Evolutionary conservation across 306 rosid genomes (phyloP).

Genomic region (Vachellia collinsii): DNA sequence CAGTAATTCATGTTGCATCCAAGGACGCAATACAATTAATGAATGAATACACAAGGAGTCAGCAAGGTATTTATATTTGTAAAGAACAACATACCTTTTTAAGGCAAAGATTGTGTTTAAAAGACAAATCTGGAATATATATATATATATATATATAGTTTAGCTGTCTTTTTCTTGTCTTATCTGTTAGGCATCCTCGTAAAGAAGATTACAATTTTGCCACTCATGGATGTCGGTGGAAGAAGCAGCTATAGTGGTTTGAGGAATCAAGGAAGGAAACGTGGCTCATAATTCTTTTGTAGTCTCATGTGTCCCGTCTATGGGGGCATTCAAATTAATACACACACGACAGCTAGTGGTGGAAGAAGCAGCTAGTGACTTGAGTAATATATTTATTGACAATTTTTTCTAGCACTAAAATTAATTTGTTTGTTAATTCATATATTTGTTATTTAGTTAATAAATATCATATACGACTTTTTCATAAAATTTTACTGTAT

Average conservation of each 20-base stretch:
- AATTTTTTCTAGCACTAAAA: too few relatives aligned
- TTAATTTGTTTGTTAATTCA: too few relatives aligned
- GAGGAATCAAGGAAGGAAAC: conserved; percentile 4
- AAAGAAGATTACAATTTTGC: background rate
- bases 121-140: background rate
- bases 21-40: background rate
- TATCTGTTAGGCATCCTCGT: conserved; percentile 20
- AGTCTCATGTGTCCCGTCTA: background rate
- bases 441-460: too few relatives aligned
- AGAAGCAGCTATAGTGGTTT: background rate
- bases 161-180: background rate
- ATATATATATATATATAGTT: background rate
- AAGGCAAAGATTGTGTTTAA: background rate
- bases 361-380: too few relatives aligned
- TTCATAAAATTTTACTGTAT: too few relatives aligned
- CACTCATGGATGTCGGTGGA: background rate
- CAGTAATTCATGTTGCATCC: conserved; percentile 17
- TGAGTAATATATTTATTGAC: too few relatives aligned
- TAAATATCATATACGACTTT: too few relatives aligned
- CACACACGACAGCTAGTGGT: too few relatives aligned
- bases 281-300: background rate
- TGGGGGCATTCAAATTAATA: too few relatives aligned
- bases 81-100: background rate
- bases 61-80: conserved; percentile 4
- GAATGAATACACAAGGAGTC: background rate